A percentile compares a stretch with the other conserved stretches of the same genome.
Evolutionary conservation across 2,329 filamentous ascomycete species (phyloP).

Genomic region (Xylaria sp.): DNA sequence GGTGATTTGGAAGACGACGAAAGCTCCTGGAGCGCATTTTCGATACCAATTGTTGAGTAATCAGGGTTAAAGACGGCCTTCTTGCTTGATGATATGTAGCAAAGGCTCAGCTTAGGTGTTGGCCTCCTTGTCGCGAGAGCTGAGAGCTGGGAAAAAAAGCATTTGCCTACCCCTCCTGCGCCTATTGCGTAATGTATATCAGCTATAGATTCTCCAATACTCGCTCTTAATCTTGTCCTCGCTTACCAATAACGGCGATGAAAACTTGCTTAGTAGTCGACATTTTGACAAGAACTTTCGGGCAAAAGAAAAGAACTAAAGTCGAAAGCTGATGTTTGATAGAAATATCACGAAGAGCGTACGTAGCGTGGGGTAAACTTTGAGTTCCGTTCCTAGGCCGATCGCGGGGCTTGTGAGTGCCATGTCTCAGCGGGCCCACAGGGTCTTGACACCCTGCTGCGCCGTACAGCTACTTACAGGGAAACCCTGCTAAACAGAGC

Average conservation of each 20-base stretch:
- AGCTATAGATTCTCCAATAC: constrained; percentile 6
- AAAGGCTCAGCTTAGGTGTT: constrained; percentile 73
- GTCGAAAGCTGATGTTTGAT: constrained; percentile 3
- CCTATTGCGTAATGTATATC: constrained; percentile 56
- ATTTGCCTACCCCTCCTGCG: constrained; percentile 89
- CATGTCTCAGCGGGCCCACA: neutral
- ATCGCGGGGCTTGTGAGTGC: constrained; percentile 37
- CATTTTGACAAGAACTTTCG: constrained; percentile 21
- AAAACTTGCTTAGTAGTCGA: constrained; percentile 52
- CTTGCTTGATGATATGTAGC: constrained; percentile 85
- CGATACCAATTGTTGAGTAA: constrained; percentile 68
- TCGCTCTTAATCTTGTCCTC: neutral
- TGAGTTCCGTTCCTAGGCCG: constrained; percentile 28
- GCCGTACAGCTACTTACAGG: neutral
- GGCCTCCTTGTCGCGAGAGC: constrained; percentile 69
- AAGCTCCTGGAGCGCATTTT: constrained; percentile 66
- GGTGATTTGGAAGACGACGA: constrained; percentile 68
- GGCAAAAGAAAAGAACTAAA: constrained; percentile 41
- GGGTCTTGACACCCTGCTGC: neutral
- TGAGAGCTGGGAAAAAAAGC: constrained; percentile 84
- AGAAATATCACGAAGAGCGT: constrained; percentile 7
- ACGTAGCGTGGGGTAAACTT: constrained; percentile 29
- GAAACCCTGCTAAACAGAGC: neutral
- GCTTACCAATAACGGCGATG: constrained; percentile 56
- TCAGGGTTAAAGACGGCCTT: constrained; percentile 78